These are phyloP conservation scores for Alternaria postmessia DNA, from an alignment of 2,329 filamentous ascomycete genomes.

Conservation along the genomic window DNA sequence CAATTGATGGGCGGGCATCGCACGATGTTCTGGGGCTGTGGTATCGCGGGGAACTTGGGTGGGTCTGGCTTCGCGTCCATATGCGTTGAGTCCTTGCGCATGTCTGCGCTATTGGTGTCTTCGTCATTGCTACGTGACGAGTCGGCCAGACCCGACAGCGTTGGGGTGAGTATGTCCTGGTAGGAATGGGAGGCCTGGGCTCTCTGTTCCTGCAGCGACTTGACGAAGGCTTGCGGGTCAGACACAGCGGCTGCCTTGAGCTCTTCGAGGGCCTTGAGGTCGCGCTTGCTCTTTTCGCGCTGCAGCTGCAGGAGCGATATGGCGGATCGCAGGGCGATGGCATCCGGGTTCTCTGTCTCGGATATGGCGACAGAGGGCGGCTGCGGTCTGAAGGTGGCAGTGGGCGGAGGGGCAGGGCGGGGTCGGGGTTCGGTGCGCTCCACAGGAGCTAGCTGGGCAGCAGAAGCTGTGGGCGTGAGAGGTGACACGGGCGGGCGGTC, in stretches of 20 bases:
- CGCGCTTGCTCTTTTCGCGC: slow-evolving; percentile 76
- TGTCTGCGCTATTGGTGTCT: slow-evolving; percentile 25
- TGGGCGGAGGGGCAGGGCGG: slow-evolving; percentile 40
- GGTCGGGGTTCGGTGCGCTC: slow-evolving; percentile 35
- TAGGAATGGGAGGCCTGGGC: slow-evolving; percentile 43
- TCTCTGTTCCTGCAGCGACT: slow-evolving; percentile 71
- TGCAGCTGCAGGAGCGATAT: slow-evolving; percentile 90
- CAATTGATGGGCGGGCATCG: slow-evolving; percentile 92
- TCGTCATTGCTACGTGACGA: slow-evolving; percentile 29
- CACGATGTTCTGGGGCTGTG: slow-evolving; percentile 80
- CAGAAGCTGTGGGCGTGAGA: slow-evolving; percentile 49
- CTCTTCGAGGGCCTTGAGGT: slow-evolving; percentile 74
- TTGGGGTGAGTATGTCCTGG: slow-evolving; percentile 49
- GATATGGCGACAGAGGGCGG: slow-evolving; percentile 57
- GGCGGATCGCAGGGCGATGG: slow-evolving; percentile 83
- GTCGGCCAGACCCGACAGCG: slow-evolving; percentile 49
- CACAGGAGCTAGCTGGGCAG: slow-evolving; percentile 46
- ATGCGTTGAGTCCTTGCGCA: slow-evolving; percentile 41
- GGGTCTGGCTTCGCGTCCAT: slow-evolving; percentile 22
- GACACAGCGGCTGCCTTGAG: slow-evolving; percentile 75
- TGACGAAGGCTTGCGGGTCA: slow-evolving; percentile 75
- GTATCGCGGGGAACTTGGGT: slow-evolving; percentile 68
- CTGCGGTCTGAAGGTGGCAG: slow-evolving; percentile 51
- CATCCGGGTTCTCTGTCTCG: slow-evolving; percentile 75
- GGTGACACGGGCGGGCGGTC: slow-evolving; percentile 51